Percentiles rank a stretch among this genome's conserved stretches.
Conservation (phyloP, 2,329 filamentous ascomycete species). For the Stachybotrys elegans region DNA sequence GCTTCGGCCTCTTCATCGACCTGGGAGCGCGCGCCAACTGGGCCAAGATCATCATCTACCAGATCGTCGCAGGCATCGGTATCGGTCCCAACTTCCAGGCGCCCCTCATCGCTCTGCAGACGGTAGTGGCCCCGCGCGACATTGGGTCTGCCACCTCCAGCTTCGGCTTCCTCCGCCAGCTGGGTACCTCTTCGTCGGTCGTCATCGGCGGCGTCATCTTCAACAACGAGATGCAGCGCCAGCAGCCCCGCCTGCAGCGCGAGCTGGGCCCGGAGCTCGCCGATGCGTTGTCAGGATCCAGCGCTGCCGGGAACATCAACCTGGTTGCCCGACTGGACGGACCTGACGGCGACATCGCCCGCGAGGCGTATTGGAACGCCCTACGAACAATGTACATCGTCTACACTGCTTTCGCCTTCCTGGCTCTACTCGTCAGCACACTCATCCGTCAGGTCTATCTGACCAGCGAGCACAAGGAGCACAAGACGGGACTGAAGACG, state of each 20-base stretch:
- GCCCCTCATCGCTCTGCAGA: constrained; percentile 64
- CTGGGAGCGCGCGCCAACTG: constrained; percentile 52
- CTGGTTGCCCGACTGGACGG: constrained; percentile 48
- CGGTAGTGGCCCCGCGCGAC: constrained; percentile 54
- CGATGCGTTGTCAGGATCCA: constrained; percentile 48
- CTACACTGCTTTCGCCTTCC: constrained; percentile 43
- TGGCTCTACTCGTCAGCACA: constrained; percentile 42
- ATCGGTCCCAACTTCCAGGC: constrained; percentile 66
- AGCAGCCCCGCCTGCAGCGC: constrained; percentile 40
- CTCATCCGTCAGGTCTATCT: constrained; percentile 45
- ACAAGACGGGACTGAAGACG: constrained; percentile 51
- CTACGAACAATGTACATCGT: constrained; percentile 54
- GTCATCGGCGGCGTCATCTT: constrained; percentile 76
- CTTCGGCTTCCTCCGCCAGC: constrained; percentile 62
- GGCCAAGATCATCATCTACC: constrained; percentile 54
- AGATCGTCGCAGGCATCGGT: constrained; percentile 59
- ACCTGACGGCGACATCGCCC: constrained; percentile 35
- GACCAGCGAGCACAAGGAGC: constrained; percentile 50
- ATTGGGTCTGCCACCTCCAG: constrained; percentile 65
- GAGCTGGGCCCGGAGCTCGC: constrained; percentile 48
- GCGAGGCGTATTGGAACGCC: constrained; percentile 42
- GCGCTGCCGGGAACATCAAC: constrained; percentile 56
- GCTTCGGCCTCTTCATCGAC: constrained; percentile 59
- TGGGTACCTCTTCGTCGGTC: constrained; percentile 63
- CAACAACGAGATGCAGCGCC: constrained; percentile 65